Evolutionary conservation across 2,329 filamentous ascomycete genomes (phyloP).

Genomic region (Colletotrichum echinochloae): DNA sequence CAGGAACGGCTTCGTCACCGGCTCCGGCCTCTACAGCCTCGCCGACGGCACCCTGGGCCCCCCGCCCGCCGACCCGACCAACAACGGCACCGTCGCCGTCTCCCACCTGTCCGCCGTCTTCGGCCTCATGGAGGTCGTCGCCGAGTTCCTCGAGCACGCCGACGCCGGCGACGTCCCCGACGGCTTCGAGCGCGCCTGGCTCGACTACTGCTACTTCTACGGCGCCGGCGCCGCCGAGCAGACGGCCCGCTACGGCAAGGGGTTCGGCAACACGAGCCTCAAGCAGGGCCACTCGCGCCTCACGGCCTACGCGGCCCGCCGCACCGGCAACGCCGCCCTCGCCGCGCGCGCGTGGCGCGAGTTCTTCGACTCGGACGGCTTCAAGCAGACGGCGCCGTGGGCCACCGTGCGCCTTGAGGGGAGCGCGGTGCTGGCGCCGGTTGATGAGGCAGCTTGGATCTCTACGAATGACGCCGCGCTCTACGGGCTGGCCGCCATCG

Average conservation of each 20-base stretch:
- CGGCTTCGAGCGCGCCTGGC: slow-evolving; percentile 65
- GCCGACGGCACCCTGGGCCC: slow-evolving; percentile 62
- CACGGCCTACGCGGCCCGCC: slow-evolving; percentile 64
- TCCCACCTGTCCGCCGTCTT: slow-evolving; percentile 70
- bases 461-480: slow-evolving; percentile 67
- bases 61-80: slow-evolving; percentile 64
- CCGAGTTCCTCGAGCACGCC: slow-evolving; percentile 65
- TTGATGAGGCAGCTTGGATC: slow-evolving; percentile 60
- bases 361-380: slow-evolving; percentile 61
- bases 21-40: slow-evolving; percentile 64
- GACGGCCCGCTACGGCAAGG: slow-evolving; percentile 61
- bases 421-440: slow-evolving; percentile 57
- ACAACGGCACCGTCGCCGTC: slow-evolving; percentile 62
- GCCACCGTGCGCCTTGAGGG: slow-evolving; percentile 54
- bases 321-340: slow-evolving; percentile 58
- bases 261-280: slow-evolving; percentile 61
- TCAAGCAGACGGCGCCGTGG: slow-evolving; percentile 53
- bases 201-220: slow-evolving; percentile 72
- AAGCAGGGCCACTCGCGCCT: slow-evolving; percentile 69
- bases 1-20: slow-evolving; percentile 70
- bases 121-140: slow-evolving; percentile 68
- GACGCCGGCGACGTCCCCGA: slow-evolving; percentile 55
- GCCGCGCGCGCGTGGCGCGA: slow-evolving; percentile 66
- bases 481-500: slow-evolving; percentile 69
- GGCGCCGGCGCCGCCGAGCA: slow-evolving; percentile 63